Evolutionary conservation across 1,284 basidiomycete species (phyloP).

Genomic region (Trichosporon asahii): DNA sequence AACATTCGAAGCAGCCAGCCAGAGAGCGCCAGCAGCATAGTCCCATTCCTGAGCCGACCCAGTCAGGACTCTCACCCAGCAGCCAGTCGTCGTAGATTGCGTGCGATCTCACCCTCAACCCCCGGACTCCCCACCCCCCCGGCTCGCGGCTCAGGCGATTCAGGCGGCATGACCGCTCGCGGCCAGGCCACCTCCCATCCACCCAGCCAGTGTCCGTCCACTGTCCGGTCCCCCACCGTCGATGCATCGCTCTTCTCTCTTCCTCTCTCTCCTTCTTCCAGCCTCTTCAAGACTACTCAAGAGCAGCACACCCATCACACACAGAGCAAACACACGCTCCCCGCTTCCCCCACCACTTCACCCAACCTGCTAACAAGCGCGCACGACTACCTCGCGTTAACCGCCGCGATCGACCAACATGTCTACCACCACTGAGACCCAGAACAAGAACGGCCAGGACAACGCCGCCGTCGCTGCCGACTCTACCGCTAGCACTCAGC

Average conservation of each 20-base stretch:
- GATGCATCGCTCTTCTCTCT: constrained; percentile 1
- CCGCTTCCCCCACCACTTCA: constrained; percentile 14
- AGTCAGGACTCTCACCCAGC: background rate
- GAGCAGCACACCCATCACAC: constrained; percentile 19
- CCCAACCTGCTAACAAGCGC: constrained; percentile 11
- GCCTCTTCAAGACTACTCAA: constrained; percentile 31
- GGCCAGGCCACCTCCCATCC: background rate
- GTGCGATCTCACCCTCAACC: background rate
- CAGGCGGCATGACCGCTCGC: background rate
- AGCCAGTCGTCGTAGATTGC: background rate
- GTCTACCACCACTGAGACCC: constrained; percentile 22
- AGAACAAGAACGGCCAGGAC: background rate
- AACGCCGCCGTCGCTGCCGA: constrained; percentile 5
- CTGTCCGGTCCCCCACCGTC: background rate
- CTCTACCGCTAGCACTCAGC: constrained; percentile 6
- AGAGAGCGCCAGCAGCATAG: background rate
- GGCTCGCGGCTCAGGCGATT: too few relatives aligned
- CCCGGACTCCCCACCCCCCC: background rate
- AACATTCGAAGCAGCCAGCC: background rate
- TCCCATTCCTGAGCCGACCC: background rate
- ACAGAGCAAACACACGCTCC: constrained; percentile 15
- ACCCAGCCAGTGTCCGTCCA: background rate
- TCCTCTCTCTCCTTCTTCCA: constrained; percentile 23
- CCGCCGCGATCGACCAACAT: constrained; percentile 20
- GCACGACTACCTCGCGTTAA: constrained; percentile 18